Conservation (phyloP, 1,284 basidiomycete species). For the Ustilago loliicola region DNA sequence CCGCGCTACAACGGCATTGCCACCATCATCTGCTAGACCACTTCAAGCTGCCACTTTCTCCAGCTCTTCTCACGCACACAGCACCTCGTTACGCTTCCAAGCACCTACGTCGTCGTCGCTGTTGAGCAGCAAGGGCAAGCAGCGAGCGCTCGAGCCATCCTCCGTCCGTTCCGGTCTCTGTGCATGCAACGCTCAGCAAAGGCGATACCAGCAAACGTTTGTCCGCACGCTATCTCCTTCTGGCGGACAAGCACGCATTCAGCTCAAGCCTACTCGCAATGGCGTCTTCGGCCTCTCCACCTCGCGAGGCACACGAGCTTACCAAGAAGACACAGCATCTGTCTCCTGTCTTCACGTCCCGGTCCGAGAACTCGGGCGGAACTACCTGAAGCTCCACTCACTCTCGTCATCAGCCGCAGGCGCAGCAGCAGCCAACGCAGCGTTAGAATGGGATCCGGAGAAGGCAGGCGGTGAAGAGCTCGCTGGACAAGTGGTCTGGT, state of each 20-base stretch:
- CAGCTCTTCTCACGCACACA: conserved; percentile 3
- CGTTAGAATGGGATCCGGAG: conserved; percentile 56
- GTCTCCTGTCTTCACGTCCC: conserved; percentile 64
- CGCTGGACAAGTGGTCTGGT: conserved; percentile 67
- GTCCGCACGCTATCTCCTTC: conserved; percentile 44
- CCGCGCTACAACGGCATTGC: not conserved
- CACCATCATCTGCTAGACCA: not conserved
- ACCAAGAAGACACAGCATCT: conserved; percentile 66
- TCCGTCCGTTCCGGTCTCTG: not conserved
- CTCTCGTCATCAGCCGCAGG: conserved; percentile 28
- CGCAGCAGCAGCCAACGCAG: conserved; percentile 37
- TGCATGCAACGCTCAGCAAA: conserved; percentile 19
- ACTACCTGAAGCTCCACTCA: conserved; percentile 47
- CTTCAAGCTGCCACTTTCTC: conserved; percentile 5
- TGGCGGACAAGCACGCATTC: conserved; percentile 43
- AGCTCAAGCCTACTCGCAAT: conserved; percentile 43
- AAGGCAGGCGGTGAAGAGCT: conserved; percentile 61
- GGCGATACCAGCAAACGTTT: conserved; percentile 37
- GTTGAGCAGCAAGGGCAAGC: conserved; percentile 30
- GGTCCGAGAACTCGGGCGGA: conserved; percentile 48
- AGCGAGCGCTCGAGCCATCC: conserved; percentile 19
- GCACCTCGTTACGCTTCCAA: not conserved
- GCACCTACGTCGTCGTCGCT: not conserved
- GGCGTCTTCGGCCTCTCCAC: conserved; percentile 58
- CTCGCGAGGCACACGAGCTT: conserved; percentile 60